phyloP scores from a whole-genome alignment of 148 eudicot genomes.

The Cornus suecica region DNA sequence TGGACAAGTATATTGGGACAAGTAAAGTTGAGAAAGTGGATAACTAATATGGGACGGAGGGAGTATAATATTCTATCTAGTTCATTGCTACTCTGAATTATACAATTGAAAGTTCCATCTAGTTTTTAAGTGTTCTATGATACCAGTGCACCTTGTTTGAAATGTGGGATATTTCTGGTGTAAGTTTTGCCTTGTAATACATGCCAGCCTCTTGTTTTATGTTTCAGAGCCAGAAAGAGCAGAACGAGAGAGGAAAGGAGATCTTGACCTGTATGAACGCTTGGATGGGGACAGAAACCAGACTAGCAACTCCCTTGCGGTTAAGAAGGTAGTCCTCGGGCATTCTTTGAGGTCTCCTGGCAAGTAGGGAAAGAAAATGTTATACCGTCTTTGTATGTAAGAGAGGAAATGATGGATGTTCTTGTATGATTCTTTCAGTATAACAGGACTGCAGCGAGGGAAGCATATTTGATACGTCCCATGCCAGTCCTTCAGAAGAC shows the following conservation, averaged over 20 bases:
- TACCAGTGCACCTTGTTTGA: neutral
- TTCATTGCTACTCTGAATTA: neutral
- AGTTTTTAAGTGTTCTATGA: conserved; percentile 1
- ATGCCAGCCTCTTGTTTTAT: conserved; percentile 1
- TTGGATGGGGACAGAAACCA: conserved; percentile 93
- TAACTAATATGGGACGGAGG: too few relatives aligned
- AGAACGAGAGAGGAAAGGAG: conserved; percentile 96
- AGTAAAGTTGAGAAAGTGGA: too few relatives aligned
- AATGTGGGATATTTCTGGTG: neutral
- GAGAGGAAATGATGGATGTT: conserved; percentile 7
- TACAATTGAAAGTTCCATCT: conserved; percentile 5
- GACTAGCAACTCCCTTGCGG: conserved; percentile 64
- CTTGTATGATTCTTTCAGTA: conserved; percentile 54
- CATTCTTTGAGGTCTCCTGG: neutral
- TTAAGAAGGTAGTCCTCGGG: conserved; percentile 67
- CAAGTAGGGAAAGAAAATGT: neutral
- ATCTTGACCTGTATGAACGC: conserved; percentile 93
- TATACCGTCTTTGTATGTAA: neutral
- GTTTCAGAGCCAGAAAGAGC: conserved; percentile 82
- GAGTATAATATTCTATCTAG: neutral
- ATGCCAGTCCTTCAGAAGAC: conserved; percentile 85
- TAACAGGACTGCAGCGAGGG: conserved; percentile 96
- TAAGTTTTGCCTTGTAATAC: neutral
- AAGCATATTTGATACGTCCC: conserved; percentile 83
- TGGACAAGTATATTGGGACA: too few relatives aligned